Conservation (phyloP, 2,329 filamentous ascomycete species). For the Hypoxylon sp. region DNA sequence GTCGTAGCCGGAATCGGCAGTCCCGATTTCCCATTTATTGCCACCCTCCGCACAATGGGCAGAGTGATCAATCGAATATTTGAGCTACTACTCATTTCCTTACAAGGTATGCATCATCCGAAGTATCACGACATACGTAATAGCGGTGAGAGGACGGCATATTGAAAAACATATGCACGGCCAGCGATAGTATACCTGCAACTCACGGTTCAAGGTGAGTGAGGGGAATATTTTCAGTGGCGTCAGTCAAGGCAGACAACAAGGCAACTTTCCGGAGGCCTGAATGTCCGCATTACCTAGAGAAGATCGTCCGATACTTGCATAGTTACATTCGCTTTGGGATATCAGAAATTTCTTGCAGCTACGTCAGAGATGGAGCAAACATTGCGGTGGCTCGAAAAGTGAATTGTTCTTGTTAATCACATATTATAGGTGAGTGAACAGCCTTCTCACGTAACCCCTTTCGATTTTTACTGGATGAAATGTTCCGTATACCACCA, state of each 20-base stretch:
- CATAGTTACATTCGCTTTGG: not conserved
- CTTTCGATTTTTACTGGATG: not conserved
- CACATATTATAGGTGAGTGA: not conserved
- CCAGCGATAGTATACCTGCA: conserved; percentile 11
- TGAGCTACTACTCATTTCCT: conserved; percentile 2
- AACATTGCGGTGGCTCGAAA: not conserved
- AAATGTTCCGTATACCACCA: not conserved
- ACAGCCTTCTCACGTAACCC: not conserved
- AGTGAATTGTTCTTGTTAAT: not conserved
- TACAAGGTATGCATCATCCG: conserved; percentile 9
- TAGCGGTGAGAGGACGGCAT: conserved; percentile 25
- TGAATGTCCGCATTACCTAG: not conserved
- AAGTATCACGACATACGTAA: conserved; percentile 21
- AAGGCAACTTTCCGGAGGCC: conserved; percentile 15
- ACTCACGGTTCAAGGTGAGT: not conserved
- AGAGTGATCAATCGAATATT: conserved; percentile 1
- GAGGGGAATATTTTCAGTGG: conserved; percentile 11
- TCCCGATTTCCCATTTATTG: conserved; percentile 5
- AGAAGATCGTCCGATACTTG: conserved; percentile 16
- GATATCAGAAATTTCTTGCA: too few relatives aligned
- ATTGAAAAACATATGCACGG: not conserved
- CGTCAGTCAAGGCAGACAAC: conserved; percentile 24
- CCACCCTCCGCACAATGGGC: conserved; percentile 9
- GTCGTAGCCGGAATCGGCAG: conserved; percentile 15
- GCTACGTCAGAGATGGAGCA: not conserved